Percentiles rank a stretch among this genome's conserved stretches.
Conservation (phyloP, 73 alveolate genomes). For the Tetrahymena elliotti region DNA sequence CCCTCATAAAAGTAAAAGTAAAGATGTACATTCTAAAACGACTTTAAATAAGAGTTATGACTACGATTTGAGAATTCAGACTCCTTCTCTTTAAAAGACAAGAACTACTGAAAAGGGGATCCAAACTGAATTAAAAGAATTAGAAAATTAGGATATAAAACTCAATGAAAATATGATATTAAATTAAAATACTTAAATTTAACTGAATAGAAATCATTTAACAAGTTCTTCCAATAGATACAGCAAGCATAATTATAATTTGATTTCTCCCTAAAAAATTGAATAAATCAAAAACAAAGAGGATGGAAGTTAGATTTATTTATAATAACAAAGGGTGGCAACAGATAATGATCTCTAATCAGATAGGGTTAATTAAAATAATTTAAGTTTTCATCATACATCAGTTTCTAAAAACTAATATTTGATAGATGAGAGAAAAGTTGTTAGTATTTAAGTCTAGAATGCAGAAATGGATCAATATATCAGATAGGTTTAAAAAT, state of each 20-base stretch:
- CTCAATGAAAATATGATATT: neutral
- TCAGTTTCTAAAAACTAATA: neutral
- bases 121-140: neutral
- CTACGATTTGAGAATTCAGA: neutral
- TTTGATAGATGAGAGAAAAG: neutral
- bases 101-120: neutral
- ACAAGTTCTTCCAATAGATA: neutral
- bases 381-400: neutral
- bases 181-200: neutral
- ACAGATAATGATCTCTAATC: neutral
- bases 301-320: too few relatives aligned
- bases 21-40: neutral
- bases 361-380: neutral
- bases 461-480: neutral
- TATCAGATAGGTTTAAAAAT: neutral
- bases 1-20: neutral
- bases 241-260: neutral
- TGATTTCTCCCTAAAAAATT: neutral
- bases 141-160: neutral
- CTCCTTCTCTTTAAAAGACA: neutral
- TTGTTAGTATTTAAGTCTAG: neutral
- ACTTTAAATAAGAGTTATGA: neutral
- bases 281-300: too few relatives aligned
- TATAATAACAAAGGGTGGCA: too few relatives aligned
- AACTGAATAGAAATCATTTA: neutral